Evolutionary conservation across 2,329 filamentous ascomycete species (phyloP).

Genomic region (Colletotrichum simmondsii): DNA sequence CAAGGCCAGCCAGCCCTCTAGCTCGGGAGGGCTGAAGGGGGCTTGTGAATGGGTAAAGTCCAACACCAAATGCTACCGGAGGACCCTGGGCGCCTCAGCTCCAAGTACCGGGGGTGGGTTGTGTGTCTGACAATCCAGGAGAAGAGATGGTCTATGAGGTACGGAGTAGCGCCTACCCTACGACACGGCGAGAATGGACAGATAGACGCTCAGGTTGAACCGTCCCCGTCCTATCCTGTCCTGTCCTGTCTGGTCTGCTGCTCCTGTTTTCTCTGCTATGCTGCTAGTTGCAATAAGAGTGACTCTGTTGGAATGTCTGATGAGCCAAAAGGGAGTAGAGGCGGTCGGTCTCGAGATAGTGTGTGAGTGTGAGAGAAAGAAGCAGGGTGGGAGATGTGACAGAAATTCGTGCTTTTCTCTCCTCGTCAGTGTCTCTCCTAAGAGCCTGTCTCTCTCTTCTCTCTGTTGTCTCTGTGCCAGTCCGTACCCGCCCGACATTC

Average conservation of each 20-base stretch:
- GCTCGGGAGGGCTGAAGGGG: slow-evolving; percentile 51
- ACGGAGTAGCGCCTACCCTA: slow-evolving; percentile 23
- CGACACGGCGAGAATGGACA: neutral
- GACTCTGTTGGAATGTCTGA: slow-evolving; percentile 22
- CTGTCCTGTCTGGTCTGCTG: neutral
- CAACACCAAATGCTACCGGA: slow-evolving; percentile 25
- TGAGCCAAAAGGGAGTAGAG: slow-evolving; percentile 3
- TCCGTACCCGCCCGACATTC: slow-evolving; percentile 10
- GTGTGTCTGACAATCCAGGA: slow-evolving; percentile 24
- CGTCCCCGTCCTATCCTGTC: neutral
- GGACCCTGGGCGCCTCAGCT: slow-evolving; percentile 34
- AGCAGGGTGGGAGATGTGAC: slow-evolving; percentile 29
- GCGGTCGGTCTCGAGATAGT: neutral
- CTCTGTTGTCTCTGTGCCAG: slow-evolving; percentile 9
- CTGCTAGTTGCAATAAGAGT: neutral
- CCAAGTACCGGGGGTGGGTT: slow-evolving; percentile 30
- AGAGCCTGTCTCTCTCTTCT: slow-evolving; percentile 6
- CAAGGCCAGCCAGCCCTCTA: slow-evolving; percentile 43
- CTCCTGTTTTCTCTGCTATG: neutral
- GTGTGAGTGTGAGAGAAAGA: slow-evolving; percentile 7
- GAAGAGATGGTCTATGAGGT: neutral
- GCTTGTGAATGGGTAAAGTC: slow-evolving; percentile 33
- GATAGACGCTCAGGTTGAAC: neutral
- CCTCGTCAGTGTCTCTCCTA: slow-evolving; percentile 25
- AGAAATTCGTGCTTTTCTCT: slow-evolving; percentile 25